A percentile compares a stretch with the other conserved stretches of the same genome.
phyloP scores from a whole-genome alignment of 805 yeast genomes.

The Metschnikowia proteae region DNA sequence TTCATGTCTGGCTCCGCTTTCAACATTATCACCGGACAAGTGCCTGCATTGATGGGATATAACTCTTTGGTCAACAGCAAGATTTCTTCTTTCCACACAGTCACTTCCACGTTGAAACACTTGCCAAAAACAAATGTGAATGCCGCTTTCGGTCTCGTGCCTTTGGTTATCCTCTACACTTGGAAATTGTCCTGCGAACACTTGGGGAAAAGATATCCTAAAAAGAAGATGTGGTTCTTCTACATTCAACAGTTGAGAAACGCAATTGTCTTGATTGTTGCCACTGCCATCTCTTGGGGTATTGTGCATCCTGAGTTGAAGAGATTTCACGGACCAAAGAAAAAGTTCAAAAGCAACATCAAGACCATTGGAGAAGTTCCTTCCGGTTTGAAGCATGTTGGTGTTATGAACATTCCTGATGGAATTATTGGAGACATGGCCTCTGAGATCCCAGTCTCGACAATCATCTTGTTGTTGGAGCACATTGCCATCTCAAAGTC shows the following conservation, averaged over 20 bases:
- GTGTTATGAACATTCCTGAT: slow-evolving; percentile 61
- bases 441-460: slow-evolving; percentile 79
- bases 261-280: slow-evolving; percentile 75
- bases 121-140: slow-evolving; percentile 65
- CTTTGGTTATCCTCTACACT: slow-evolving; percentile 63
- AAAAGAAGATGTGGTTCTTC: slow-evolving; percentile 53
- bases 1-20: slow-evolving; percentile 95
- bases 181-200: slow-evolving; percentile 65
- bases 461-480: slow-evolving; percentile 77
- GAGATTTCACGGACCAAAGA: slow-evolving; percentile 27
- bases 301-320: slow-evolving; percentile 49
- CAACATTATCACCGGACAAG: slow-evolving; percentile 77
- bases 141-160: slow-evolving; percentile 86
- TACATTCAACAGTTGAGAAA: slow-evolving; percentile 74
- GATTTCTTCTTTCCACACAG: slow-evolving; percentile 62
- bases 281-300: slow-evolving; percentile 81
- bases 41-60: slow-evolving; percentile 82
- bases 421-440: slow-evolving; percentile 61
- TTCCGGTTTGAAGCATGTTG: slow-evolving; percentile 73
- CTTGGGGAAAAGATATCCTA: slow-evolving; percentile 64
- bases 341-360: slow-evolving; percentile 44
- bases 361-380: slow-evolving; percentile 75
- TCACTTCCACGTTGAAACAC: slow-evolving; percentile 68
- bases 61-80: slow-evolving; percentile 65
- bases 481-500: slow-evolving; percentile 93